Evolutionary conservation across 2,329 filamentous ascomycete species (phyloP), one percentile per base, ranked within the genome.

Genomic region (Neonectria neomacrospora): DNA sequence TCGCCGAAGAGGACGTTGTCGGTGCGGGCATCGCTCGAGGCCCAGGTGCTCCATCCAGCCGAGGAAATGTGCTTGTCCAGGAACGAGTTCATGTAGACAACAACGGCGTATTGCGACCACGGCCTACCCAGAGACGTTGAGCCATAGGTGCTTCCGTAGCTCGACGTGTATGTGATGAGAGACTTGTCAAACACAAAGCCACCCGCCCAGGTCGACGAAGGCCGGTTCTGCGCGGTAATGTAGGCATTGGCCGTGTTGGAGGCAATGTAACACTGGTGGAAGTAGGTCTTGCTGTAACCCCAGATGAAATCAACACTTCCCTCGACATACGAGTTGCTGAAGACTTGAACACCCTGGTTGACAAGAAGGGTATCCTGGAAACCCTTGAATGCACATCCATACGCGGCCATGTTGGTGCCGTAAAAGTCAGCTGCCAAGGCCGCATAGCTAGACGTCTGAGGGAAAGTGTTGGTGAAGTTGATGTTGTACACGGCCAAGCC

Each of bases 401-500:
- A 85, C 0, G 70, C 70, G 0, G 67, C 70, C 68, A 72, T 69
- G 32, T 65, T 64, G 11, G 54, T 73, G 7, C 77, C 78, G 30
- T 75, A 77, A 50, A 78, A 75, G 53, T 77, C 74, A 9, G 72
- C 76, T 2, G 76, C 76, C 1, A 81, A 78, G 12, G 78, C 78
- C 7, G 84, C 73, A 0, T 82, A 81, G 39, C 82, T 77, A 9
- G 79, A 72, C 3, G 58, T 82, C 66, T 84, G 82, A 4, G 75
- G 77, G 59, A 79, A 81, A 0, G 76, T 78, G 67, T 84, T 84
- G n/a, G 77, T 76, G 7, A 84, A 76, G 65, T 84, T 87, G 71
- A 90, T 78, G 66, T 90, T 90, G 77, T 90, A 90, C 26, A 89
- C 75, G 63, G 84, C 85, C 59, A 89, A 76, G 60, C 83, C 81